phyloP scores from a whole-genome alignment of 2,329 filamentous ascomycete species.

The Fonsecaea multimorphosa region DNA sequence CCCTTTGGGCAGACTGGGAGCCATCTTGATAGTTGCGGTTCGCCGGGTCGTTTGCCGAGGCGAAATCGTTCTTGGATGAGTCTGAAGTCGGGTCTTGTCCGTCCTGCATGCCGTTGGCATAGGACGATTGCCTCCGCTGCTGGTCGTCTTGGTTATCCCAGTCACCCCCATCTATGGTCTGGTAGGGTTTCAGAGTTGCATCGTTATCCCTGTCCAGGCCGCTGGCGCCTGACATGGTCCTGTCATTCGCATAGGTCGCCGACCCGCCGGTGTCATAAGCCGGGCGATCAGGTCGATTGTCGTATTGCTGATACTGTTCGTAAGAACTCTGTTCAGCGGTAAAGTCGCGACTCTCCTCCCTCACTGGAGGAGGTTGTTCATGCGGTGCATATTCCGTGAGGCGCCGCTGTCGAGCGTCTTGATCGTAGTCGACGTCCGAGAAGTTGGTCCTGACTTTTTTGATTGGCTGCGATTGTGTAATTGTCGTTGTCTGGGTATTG shows the following conservation, averaged over 20 bases:
- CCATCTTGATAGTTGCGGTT: slow-evolving; percentile 22
- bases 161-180: slow-evolving; percentile 26
- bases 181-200: slow-evolving; percentile 27
- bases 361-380: slow-evolving; percentile 21
- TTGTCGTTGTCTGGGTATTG: slow-evolving; percentile 23
- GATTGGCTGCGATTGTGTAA: slow-evolving; percentile 19
- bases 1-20: not conserved
- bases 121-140: not conserved
- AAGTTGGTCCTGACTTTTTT: slow-evolving; percentile 37
- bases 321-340: not conserved
- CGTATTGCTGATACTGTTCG: not conserved
- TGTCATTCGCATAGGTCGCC: slow-evolving; percentile 9
- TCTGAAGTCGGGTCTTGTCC: slow-evolving; percentile 28
- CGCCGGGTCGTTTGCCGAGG: slow-evolving; percentile 32
- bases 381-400: slow-evolving; percentile 39
- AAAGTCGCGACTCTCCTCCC: slow-evolving; percentile 15
- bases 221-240: not conserved
- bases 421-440: slow-evolving; percentile 36
- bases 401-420: slow-evolving; percentile 27
- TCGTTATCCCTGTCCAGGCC: slow-evolving; percentile 3
- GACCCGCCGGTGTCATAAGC: not conserved
- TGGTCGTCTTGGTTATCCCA: slow-evolving; percentile 25
- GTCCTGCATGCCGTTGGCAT: slow-evolving; percentile 18
- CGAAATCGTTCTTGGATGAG: slow-evolving; percentile 31
- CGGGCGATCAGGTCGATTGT: not conserved